A percentile compares a stretch with the other conserved stretches of the same genome.
Evolutionary conservation across 192 early-diverging fungal genomes (phyloP).

Genomic region (Coemansia umbellata): DNA sequence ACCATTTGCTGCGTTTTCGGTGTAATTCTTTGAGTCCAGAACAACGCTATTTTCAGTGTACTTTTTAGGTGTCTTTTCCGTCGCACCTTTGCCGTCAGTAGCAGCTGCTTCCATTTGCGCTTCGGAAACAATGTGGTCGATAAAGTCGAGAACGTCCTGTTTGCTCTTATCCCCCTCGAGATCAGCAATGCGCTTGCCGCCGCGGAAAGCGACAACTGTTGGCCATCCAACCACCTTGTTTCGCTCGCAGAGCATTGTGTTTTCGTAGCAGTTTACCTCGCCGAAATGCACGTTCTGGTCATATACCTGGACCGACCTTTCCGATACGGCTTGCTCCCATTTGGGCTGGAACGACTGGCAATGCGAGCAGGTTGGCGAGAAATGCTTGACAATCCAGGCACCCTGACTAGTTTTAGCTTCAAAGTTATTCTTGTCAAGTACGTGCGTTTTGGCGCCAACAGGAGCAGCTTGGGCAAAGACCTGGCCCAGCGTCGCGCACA

Average conservation of each 20-base stretch:
- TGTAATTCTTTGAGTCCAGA: slow-evolving; percentile 49
- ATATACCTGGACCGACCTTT: slow-evolving; percentile 16
- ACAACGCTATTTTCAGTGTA: slow-evolving; percentile 47
- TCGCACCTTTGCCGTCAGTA: not conserved
- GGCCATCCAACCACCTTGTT: slow-evolving; percentile 58
- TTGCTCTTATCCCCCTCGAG: slow-evolving; percentile 31
- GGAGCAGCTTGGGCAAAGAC: slow-evolving; percentile 21
- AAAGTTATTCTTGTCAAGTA: slow-evolving; percentile 48
- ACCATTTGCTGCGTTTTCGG: slow-evolving; percentile 50
- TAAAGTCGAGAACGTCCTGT: slow-evolving; percentile 13
- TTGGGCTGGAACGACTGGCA: slow-evolving; percentile 76
- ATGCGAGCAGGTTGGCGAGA: slow-evolving; percentile 79
- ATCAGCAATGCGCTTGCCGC: slow-evolving; percentile 8
- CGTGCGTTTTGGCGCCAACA: slow-evolving; percentile 42
- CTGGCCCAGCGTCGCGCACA: slow-evolving; percentile 8
- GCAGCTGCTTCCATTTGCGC: slow-evolving; percentile 1
- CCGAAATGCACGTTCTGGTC: slow-evolving; percentile 60
- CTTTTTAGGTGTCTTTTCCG: not conserved
- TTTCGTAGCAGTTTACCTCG: slow-evolving; percentile 63
- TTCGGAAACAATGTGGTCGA: slow-evolving; percentile 7
- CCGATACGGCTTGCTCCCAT: slow-evolving; percentile 63
- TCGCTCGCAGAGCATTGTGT: slow-evolving; percentile 58
- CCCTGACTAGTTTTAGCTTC: slow-evolving; percentile 42
- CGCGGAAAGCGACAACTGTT: slow-evolving; percentile 52
- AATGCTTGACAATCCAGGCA: slow-evolving; percentile 81